Conservation (phyloP, 106 monocot genomes). For the Dendrobium catenatum region DNA sequence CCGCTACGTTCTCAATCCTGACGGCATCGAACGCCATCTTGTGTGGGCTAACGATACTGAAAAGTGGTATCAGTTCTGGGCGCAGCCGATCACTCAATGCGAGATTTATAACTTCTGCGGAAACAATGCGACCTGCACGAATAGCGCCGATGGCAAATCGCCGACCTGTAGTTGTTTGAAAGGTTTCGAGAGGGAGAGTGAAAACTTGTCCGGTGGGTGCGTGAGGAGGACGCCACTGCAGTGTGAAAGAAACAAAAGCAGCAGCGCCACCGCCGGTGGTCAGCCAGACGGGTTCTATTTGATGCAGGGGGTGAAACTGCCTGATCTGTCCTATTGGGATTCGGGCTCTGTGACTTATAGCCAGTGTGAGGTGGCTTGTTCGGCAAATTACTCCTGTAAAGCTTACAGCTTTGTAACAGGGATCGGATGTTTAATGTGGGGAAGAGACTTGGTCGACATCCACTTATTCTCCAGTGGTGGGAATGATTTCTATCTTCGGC, state of each 20-base stretch:
- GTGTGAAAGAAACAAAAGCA: slow-evolving; percentile 2
- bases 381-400: slow-evolving; percentile 43
- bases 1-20: slow-evolving; percentile 26
- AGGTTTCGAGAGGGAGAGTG: slow-evolving; percentile 22
- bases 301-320: slow-evolving; percentile 41
- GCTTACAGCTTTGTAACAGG: slow-evolving; percentile 32
- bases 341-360: neutral
- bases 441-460: slow-evolving; percentile 26
- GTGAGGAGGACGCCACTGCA: slow-evolving; percentile 7
- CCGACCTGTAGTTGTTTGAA: slow-evolving; percentile 19
- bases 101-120: slow-evolving; percentile 29
- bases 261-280: neutral
- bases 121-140: slow-evolving; percentile 9
- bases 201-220: neutral
- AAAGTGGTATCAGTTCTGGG: slow-evolving; percentile 19
- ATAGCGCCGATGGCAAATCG: neutral
- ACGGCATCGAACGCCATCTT: slow-evolving; percentile 22
- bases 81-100: slow-evolving; percentile 16
- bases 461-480: slow-evolving; percentile 14
- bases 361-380: slow-evolving; percentile 21
- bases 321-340: slow-evolving; percentile 34
- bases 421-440: slow-evolving; percentile 43
- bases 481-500: slow-evolving; percentile 21
- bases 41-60: slow-evolving; percentile 12
- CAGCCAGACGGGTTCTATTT: slow-evolving; percentile 29